Evolutionary conservation across 768 basidiomycete genomes (phyloP), one percentile per base, ranked within the genome.

Genomic region (Pulveroboletus sp.): DNA sequence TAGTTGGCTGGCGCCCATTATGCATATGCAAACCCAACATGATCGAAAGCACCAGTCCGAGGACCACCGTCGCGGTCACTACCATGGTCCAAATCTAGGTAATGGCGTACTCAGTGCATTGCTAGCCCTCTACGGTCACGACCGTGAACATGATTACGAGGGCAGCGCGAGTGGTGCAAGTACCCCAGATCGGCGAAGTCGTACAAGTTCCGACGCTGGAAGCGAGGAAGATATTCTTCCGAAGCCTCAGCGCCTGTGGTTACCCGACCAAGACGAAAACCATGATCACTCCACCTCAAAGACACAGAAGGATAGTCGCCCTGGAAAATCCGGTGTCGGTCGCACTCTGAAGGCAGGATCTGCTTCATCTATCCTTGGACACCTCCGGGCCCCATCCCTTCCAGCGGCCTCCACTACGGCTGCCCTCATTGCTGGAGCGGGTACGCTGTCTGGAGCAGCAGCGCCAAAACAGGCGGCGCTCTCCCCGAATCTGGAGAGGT

Each of bases 361-460:
- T 23, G 55, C 64, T 17, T 59, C 64, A 16, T 67, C 66, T 6
- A 49, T 69, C 31, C 24, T 67, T 24, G 42, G 40, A 7, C 59
- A 59, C 25, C 34, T 59, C 27, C 56, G 48, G 16, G 13, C 51
- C 6, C 50, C 62, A 5, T 54, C 63, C 11, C 43, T 60, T n/a
- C 64, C 66, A 11, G 40, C 49, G 5, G 47, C 59, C 0, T 29
- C 58, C 19, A 46, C 58, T 14, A 47, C 56, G 50, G 87, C 85
- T 1, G 77, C 86, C 5, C 75, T 92, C 31, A 81, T 93, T 19
- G 79, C 84, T 7, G 81, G 82, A 48, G 82, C 87, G 0, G 82
- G 80, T 3, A 80, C 82, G 40, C 67, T 91, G 8, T 70, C 76
- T 2, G 87, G 85, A 16, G 76, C 76, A 3, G 79, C 81, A 7